These are phyloP conservation scores for Metarhizium sp. DNA, from an alignment of 2,329 filamentous ascomycete species.

Conservation along the genomic window DNA sequence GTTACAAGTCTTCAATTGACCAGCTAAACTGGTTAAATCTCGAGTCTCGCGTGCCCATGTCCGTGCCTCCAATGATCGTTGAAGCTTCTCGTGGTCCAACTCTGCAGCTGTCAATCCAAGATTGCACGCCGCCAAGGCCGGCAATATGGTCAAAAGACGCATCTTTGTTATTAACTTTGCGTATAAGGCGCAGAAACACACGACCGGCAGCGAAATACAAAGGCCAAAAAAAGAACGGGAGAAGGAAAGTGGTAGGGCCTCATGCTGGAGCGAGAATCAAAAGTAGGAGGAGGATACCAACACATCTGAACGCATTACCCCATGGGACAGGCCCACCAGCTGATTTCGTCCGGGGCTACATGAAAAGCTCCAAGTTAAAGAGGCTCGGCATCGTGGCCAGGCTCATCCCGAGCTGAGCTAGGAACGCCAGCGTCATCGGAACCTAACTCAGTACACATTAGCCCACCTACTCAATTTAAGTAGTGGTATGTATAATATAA, in stretches of 20 bases:
- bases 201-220: not conserved
- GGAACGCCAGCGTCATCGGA: too few relatives aligned
- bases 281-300: too few relatives aligned
- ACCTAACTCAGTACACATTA: too few relatives aligned
- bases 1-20: constrained; percentile 1
- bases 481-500: too few relatives aligned
- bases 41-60: not conserved
- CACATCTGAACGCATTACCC: too few relatives aligned
- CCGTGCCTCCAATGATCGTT: not conserved
- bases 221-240: not conserved
- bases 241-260: not conserved
- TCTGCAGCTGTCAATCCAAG: not conserved
- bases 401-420: too few relatives aligned
- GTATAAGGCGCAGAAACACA: not conserved
- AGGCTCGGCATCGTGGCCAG: too few relatives aligned
- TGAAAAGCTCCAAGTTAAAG: too few relatives aligned
- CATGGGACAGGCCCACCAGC: too few relatives aligned
- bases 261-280: too few relatives aligned
- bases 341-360: too few relatives aligned
- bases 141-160: not conserved
- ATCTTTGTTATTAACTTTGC: not conserved
- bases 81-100: not conserved
- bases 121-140: not conserved
- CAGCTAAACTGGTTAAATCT: not conserved
- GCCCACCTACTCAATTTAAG: too few relatives aligned